Evolutionary conservation across 2,329 filamentous ascomycete genomes (phyloP).

Genomic region (Chaetomium sp.): DNA sequence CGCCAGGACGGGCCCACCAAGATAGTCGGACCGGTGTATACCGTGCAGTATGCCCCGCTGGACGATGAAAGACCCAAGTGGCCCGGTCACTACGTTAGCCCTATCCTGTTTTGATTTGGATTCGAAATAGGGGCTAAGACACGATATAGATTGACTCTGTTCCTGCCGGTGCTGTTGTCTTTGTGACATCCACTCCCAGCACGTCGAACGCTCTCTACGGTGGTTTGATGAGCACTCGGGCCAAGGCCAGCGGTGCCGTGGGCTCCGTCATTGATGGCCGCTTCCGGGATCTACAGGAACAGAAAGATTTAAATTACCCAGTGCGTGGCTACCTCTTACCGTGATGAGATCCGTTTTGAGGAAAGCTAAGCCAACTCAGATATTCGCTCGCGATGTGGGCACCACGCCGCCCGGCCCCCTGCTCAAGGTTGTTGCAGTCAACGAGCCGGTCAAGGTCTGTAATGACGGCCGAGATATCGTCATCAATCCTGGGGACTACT

Average conservation of each 20-base stretch:
- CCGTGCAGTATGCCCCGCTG: slow-evolving; percentile 54
- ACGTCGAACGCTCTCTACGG: slow-evolving; percentile 57
- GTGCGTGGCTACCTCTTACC: slow-evolving; percentile 34
- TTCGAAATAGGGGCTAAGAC: not conserved
- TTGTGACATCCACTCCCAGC: slow-evolving; percentile 51
- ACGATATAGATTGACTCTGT: slow-evolving; percentile 51
- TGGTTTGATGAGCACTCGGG: slow-evolving; percentile 55
- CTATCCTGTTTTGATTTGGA: not conserved
- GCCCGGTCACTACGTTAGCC: slow-evolving; percentile 49
- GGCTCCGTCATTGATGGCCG: slow-evolving; percentile 56
- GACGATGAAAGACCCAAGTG: slow-evolving; percentile 50
- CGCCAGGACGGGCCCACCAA: slow-evolving; percentile 54
- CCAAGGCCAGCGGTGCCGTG: slow-evolving; percentile 47
- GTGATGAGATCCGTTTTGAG: not conserved
- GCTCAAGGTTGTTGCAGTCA: slow-evolving; percentile 47
- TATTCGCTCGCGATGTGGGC: slow-evolving; percentile 49
- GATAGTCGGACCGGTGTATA: slow-evolving; percentile 58
- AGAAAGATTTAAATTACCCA: slow-evolving; percentile 51
- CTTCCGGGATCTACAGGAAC: slow-evolving; percentile 56
- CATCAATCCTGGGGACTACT: slow-evolving; percentile 48
- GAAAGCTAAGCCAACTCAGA: slow-evolving; percentile 28
- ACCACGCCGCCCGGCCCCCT: slow-evolving; percentile 48
- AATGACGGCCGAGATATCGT: slow-evolving; percentile 44
- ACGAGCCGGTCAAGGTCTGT: slow-evolving; percentile 46
- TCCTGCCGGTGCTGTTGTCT: slow-evolving; percentile 50